Evolutionary conservation across 2,329 filamentous ascomycete genomes (phyloP).

Genomic region (Sarocladium kiliense): DNA sequence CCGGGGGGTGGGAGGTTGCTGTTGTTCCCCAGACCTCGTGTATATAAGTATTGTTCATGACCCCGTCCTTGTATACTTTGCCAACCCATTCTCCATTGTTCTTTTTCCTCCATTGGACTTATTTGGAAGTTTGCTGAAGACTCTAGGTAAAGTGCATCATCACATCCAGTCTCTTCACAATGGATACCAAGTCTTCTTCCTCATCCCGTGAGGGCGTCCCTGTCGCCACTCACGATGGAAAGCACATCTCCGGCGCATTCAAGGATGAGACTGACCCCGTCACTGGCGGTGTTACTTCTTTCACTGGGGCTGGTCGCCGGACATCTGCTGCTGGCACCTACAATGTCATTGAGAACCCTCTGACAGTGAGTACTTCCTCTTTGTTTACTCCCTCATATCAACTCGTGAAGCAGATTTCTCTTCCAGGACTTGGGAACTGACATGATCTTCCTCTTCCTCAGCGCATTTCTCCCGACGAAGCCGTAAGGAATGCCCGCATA

Average conservation of each 20-base stretch:
- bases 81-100: not conserved
- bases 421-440: too few relatives aligned
- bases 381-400: not conserved
- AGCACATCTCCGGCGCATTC: not conserved
- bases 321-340: constrained; percentile 6
- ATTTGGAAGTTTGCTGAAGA: not conserved
- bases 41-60: constrained; percentile 6
- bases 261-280: constrained; percentile 1
- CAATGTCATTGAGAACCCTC: constrained; percentile 11
- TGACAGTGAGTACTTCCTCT: constrained; percentile 5
- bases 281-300: not conserved
- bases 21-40: not conserved
- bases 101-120: not conserved
- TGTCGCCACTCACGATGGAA: constrained; percentile 1
- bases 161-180: not conserved
- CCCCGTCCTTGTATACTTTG: not conserved
- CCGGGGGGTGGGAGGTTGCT: not conserved
- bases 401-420: too few relatives aligned
- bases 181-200: not conserved
- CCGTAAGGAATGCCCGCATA: constrained; percentile 34
- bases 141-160: not conserved
- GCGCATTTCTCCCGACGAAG: constrained; percentile 20
- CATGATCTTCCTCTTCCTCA: constrained; percentile 9
- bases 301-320: constrained; percentile 3
- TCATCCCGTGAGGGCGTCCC: not conserved